Evolutionary conservation across 306 rosid genomes (phyloP).

Genomic region (Carpinus fangiana): DNA sequence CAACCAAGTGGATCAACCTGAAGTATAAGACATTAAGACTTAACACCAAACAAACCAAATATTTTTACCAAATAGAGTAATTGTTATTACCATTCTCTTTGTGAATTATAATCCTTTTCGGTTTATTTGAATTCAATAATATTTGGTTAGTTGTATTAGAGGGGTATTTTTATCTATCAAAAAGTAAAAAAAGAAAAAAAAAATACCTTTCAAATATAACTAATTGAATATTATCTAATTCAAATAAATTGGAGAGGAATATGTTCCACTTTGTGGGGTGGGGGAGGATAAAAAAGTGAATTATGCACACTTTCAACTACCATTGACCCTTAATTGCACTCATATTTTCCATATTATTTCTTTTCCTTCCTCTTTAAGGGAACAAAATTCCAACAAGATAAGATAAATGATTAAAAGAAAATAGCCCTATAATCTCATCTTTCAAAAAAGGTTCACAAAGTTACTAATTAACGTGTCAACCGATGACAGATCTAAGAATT

Average conservation of each 20-base stretch:
- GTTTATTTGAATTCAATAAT: no score
- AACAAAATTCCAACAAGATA: neutral
- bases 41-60: neutral
- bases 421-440: neutral
- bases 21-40: neutral
- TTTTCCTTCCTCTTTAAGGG: neutral
- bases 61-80: no score
- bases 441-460: neutral
- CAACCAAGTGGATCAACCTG: conserved; percentile 2
- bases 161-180: no score
- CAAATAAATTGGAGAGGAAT: no score
- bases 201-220: no score
- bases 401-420: neutral
- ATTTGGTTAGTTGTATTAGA: no score
- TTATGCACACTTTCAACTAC: no score
- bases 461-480: neutral
- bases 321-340: no score
- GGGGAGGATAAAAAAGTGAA: neutral
- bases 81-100: neutral
- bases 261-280: no score
- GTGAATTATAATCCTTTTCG: neutral
- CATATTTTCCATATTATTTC: neutral
- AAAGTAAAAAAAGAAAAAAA: no score
- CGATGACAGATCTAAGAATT: no score
- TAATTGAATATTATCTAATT: no score